Evolutionary conservation across 2,329 filamentous ascomycete species (phyloP).

Genomic region (Phoma sp.): DNA sequence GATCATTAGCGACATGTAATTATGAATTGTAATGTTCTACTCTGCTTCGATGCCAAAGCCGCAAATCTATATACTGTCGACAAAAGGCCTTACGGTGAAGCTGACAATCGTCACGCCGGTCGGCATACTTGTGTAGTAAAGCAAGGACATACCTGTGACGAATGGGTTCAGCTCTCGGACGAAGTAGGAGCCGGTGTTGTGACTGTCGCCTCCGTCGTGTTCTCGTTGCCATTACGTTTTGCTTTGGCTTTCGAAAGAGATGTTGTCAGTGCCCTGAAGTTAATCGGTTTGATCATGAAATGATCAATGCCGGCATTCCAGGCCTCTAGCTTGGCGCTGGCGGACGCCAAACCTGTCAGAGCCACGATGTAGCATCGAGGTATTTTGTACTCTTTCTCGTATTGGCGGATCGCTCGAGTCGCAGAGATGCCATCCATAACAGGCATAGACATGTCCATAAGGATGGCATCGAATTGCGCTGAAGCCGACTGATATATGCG

Average conservation of each 20-base stretch:
- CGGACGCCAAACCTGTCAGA: slow-evolving; percentile 39
- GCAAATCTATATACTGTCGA: too few relatives aligned
- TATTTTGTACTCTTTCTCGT: slow-evolving; percentile 29
- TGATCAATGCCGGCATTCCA: slow-evolving; percentile 38
- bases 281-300: slow-evolving; percentile 43
- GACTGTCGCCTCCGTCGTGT: too few relatives aligned
- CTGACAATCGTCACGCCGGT: too few relatives aligned
- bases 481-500: slow-evolving; percentile 27
- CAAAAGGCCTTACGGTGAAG: too few relatives aligned
- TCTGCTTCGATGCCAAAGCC: too few relatives aligned
- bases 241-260: slow-evolving; percentile 18
- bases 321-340: slow-evolving; percentile 34
- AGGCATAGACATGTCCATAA: slow-evolving; percentile 49
- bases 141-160: not conserved
- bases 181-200: not conserved
- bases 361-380: slow-evolving; percentile 29
- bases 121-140: not conserved
- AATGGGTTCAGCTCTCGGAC: not conserved
- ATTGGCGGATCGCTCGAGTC: slow-evolving; percentile 41
- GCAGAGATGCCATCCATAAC: slow-evolving; percentile 47
- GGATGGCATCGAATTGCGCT: slow-evolving; percentile 30
- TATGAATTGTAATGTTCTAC: too few relatives aligned
- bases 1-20: too few relatives aligned
- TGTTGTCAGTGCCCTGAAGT: slow-evolving; percentile 32
- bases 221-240: slow-evolving; percentile 1